These are phyloP conservation scores for Gymnopilus junonius DNA, from an alignment of 768 basidiomycete genomes.

Conservation along the genomic window DNA sequence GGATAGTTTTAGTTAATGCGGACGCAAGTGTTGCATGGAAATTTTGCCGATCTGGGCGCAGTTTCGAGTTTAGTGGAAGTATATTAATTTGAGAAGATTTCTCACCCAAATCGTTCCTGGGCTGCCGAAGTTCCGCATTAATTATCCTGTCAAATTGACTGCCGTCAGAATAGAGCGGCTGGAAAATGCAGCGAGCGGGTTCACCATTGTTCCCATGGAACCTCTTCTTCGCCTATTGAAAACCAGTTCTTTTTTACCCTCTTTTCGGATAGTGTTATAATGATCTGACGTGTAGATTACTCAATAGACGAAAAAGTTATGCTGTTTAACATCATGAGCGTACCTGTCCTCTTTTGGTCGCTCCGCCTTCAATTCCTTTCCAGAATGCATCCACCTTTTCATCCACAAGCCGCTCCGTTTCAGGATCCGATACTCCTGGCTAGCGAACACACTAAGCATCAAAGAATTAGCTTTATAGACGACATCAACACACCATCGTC, in stretches of 20 bases:
- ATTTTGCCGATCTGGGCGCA: slow-evolving; percentile 40
- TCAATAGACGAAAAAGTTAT: not conserved
- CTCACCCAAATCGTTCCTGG: slow-evolving; percentile 64
- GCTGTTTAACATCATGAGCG: not conserved
- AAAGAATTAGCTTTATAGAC: not conserved
- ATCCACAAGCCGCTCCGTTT: slow-evolving; percentile 71
- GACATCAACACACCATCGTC: slow-evolving; percentile 65
- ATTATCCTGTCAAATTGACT: slow-evolving; percentile 58
- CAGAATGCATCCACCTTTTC: slow-evolving; percentile 82
- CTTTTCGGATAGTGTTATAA: slow-evolving; percentile 78
- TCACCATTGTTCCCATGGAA: slow-evolving; percentile 89
- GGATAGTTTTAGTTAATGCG: slow-evolving; percentile 67
- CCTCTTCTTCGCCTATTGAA: slow-evolving; percentile 76
- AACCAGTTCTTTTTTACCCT: slow-evolving; percentile 82
- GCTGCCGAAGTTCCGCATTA: slow-evolving; percentile 79
- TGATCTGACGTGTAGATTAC: slow-evolving; percentile 48
- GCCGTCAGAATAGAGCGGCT: not conserved
- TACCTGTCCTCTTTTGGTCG: slow-evolving; percentile 74
- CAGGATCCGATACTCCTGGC: slow-evolving; percentile 80
- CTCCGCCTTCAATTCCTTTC: slow-evolving; percentile 70
- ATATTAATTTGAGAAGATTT: no score
- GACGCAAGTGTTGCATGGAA: slow-evolving; percentile 63
- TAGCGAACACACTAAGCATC: slow-evolving; percentile 27
- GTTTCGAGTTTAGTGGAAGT: not conserved
- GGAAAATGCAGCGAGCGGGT: slow-evolving; percentile 5